Conservation (phyloP, 2,329 filamentous ascomycete genomes). For the Phialophora expanda region DNA sequence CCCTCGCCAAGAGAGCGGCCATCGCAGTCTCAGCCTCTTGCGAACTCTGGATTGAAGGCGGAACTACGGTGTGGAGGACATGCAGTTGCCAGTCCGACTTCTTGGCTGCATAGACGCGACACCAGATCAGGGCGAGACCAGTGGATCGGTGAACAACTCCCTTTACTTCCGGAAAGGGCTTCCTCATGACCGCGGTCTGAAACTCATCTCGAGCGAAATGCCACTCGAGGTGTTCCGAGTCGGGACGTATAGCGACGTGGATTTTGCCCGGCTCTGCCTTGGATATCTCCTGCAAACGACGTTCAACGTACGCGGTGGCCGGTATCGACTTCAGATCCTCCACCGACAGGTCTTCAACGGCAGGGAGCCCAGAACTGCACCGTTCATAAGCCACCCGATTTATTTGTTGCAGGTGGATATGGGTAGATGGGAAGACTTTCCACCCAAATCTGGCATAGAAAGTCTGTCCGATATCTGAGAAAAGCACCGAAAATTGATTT, state of each 20-base stretch:
- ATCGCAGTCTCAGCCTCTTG: conserved; percentile 50
- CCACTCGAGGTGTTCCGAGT: conserved; percentile 73
- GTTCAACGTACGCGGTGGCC: conserved; percentile 59
- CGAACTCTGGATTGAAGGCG: conserved; percentile 48
- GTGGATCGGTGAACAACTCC: conserved; percentile 63
- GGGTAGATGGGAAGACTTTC: conserved; percentile 73
- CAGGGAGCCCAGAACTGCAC: conserved; percentile 35
- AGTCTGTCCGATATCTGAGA: conserved; percentile 81
- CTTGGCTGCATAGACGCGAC: conserved; percentile 44
- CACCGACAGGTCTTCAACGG: conserved; percentile 43
- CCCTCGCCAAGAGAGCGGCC: conserved; percentile 67
- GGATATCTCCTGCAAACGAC: conserved; percentile 60
- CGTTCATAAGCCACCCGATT: conserved; percentile 37
- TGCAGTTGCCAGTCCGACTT: conserved; percentile 49
- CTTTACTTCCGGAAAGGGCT: conserved; percentile 61
- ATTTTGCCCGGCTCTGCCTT: conserved; percentile 51
- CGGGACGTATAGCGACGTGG: conserved; percentile 70
- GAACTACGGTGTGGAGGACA: conserved; percentile 47
- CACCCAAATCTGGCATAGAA: conserved; percentile 83
- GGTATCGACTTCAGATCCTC: conserved; percentile 61
- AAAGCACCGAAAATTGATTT: conserved; percentile 76
- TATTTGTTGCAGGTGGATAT: conserved; percentile 66
- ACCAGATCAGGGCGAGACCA: conserved; percentile 49
- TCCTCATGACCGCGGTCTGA: conserved; percentile 66
- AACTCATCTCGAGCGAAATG: conserved; percentile 82